These are phyloP conservation scores for Dovyalis caffra DNA, from an alignment of 345 rosid genomes.

Conservation along the genomic window DNA sequence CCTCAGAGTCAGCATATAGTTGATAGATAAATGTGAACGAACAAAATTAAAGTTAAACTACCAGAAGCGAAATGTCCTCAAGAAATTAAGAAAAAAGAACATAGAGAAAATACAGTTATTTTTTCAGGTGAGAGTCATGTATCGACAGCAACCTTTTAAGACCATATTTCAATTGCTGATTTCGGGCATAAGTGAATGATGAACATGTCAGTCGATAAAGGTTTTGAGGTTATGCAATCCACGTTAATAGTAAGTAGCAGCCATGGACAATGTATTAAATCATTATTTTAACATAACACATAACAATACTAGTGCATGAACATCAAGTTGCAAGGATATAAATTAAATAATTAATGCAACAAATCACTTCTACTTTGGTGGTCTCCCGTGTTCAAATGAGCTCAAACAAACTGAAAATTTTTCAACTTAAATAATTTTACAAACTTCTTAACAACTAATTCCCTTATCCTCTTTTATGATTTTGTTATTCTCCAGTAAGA, in stretches of 20 bases:
- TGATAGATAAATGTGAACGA: slow-evolving; percentile 12
- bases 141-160: background rate
- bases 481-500: background rate
- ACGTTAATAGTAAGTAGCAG: background rate
- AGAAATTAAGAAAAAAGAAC: background rate
- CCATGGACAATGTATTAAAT: background rate
- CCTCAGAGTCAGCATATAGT: slow-evolving; percentile 4
- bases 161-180: background rate
- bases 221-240: background rate
- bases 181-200: background rate
- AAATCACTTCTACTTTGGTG: background rate
- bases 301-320: background rate
- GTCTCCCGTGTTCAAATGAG: background rate
- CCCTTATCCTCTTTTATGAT: background rate
- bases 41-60: background rate
- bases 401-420: background rate
- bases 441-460: background rate
- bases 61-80: background rate
- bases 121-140: background rate
- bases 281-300: background rate
- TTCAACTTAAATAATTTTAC: background rate
- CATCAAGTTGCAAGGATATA: background rate
- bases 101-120: background rate
- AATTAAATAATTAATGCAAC: background rate
- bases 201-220: background rate